These are phyloP conservation scores for Alternaria triticina DNA, from an alignment of 2,329 filamentous ascomycete genomes.

Conservation along the genomic window DNA sequence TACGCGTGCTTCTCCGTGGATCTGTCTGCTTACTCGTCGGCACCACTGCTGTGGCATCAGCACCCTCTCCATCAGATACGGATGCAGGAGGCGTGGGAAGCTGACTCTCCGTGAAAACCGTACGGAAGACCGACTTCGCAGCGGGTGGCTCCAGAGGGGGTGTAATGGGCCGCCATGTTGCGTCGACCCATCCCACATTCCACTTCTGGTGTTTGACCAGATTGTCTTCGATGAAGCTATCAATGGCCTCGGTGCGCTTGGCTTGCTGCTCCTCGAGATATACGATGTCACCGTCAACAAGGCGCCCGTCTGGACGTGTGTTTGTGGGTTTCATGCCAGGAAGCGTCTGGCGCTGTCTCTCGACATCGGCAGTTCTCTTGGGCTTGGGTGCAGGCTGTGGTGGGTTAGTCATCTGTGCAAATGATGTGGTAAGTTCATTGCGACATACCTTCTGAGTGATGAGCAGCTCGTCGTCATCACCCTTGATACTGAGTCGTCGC, in stretches of 20 bases:
- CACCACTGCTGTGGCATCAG: slow-evolving; percentile 48
- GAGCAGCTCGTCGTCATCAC: slow-evolving; percentile 82
- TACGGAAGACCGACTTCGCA: slow-evolving; percentile 48
- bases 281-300: slow-evolving; percentile 77
- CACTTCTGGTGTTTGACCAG: slow-evolving; percentile 87
- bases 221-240: slow-evolving; percentile 83
- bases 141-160: slow-evolving; percentile 67
- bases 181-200: slow-evolving; percentile 89
- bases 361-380: slow-evolving; percentile 65
- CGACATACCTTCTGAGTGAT: slow-evolving; percentile 85
- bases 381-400: slow-evolving; percentile 46
- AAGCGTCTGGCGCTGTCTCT: slow-evolving; percentile 70
- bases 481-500: slow-evolving; percentile 85
- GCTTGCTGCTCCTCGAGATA: slow-evolving; percentile 76
- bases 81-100: slow-evolving; percentile 58
- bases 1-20: slow-evolving; percentile 35
- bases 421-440: background rate
- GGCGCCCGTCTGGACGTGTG: slow-evolving; percentile 70
- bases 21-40: slow-evolving; percentile 38
- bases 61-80: slow-evolving; percentile 52
- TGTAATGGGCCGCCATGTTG: slow-evolving; percentile 83
- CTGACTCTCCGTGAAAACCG: slow-evolving; percentile 46
- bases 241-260: slow-evolving; percentile 82
- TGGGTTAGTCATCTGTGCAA: slow-evolving; percentile 29
- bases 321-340: slow-evolving; percentile 59